These are phyloP conservation scores for Lodderomyces elongisporus DNA, from an alignment of 1,139 yeast species.

Conservation along the genomic window DNA sequence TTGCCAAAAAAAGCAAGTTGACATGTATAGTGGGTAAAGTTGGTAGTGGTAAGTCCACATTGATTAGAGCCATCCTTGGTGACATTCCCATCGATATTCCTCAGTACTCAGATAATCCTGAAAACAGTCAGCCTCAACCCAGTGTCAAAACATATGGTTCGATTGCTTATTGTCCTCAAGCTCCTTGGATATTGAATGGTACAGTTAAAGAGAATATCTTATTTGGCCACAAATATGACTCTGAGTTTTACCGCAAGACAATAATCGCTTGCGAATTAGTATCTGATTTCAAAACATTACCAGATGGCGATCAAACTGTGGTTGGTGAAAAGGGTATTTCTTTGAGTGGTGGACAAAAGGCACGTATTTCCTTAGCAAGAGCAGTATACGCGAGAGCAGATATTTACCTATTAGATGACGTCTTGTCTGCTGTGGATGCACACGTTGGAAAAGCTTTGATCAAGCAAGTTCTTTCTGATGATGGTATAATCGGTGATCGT, in stretches of 20 bases:
- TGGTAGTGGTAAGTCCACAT: slow-evolving; percentile 40
- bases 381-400: slow-evolving; percentile 38
- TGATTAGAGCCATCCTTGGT: slow-evolving; percentile 57
- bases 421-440: slow-evolving; percentile 33
- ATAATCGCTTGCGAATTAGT: slow-evolving; percentile 31
- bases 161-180: slow-evolving; percentile 27
- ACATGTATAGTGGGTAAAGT: slow-evolving; percentile 75
- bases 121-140: slow-evolving; percentile 20
- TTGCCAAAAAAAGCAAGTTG: slow-evolving; percentile 52
- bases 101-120: slow-evolving; percentile 6
- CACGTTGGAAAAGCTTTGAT: slow-evolving; percentile 32
- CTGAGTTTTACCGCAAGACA: slow-evolving; percentile 24
- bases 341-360: slow-evolving; percentile 39
- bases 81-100: slow-evolving; percentile 27
- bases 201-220: slow-evolving; percentile 35
- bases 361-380: slow-evolving; percentile 33
- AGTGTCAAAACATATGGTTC: slow-evolving; percentile 21
- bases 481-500: slow-evolving; percentile 25
- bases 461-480: slow-evolving; percentile 22
- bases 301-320: slow-evolving; percentile 34
- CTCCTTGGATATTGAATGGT: slow-evolving; percentile 37
- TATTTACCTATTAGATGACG: slow-evolving; percentile 30
- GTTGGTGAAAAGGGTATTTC: slow-evolving; percentile 42
- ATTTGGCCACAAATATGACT: slow-evolving; percentile 29
- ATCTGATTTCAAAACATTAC: slow-evolving; percentile 28